Evolutionary conservation across 2,329 filamentous ascomycete genomes (phyloP), one percentile per base, ranked within the genome.

Genomic region (Aschersonia sp.): DNA sequence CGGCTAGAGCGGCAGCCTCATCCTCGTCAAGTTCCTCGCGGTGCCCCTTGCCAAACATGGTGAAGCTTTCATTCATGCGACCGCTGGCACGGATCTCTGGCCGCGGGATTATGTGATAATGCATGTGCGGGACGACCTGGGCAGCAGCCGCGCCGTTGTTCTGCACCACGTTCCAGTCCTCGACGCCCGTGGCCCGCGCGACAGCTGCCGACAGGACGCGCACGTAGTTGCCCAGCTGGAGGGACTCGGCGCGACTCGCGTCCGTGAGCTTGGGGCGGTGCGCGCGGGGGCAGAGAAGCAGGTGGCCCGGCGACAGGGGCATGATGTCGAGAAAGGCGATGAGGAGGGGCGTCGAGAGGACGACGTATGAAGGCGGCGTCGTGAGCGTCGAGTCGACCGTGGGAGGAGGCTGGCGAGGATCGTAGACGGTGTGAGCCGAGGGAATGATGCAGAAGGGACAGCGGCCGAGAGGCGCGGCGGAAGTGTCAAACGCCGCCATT

Each of bases 121-220:
- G 90, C 45, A 94, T 83, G 63, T 97, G 90, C 29, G 85, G 84
- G 2, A 97, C 88, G 12, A 95, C 87, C 67, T 97, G 90, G 2
- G 88, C 88, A 2, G 90, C 90, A 33, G 87, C 79, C 4, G 81
- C 81, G 12, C 90, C 87, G 57, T 96, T 97, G 62, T 97, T 97
- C 69, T 97, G 90, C 48, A 97, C 87, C 32, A 97, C 80, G 64
- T 98, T 98, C 84, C 90, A 97, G 66, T 96, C 89, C 46, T 72
- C 72, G 1, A 87, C 77, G 8, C 81, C 83, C 2, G 82, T 85
- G 1, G 80, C 78, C 46, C 71, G 72, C 33, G 79, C 75, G 39
- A 95, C 72, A 0, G 85, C 85, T 22, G 77, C 70, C 14, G 84
- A 85, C 2, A 96, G 68, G 4, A 90, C 64, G 35, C 86, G 80